phyloP scores from a whole-genome alignment of 176 grass and related monocot genomes.

The Secale cereale region DNA sequence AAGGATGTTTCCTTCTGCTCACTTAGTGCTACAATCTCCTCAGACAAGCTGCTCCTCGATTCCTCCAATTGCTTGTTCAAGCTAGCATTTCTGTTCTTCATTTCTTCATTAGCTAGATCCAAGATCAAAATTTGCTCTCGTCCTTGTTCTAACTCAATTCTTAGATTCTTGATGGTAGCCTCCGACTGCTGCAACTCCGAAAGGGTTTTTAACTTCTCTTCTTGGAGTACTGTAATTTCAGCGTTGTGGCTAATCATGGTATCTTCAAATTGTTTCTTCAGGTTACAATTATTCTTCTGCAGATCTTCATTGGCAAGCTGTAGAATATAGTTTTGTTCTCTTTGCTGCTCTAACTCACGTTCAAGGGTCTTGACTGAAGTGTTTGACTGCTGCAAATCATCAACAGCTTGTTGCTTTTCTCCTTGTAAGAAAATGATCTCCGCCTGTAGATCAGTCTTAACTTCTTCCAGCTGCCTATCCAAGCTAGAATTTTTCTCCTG shows the following conservation, averaged over 20 bases:
- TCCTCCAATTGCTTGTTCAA: constrained; percentile 38
- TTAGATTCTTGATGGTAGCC: constrained; percentile 40
- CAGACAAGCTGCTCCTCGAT: constrained; percentile 19
- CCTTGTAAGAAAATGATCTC: constrained; percentile 28
- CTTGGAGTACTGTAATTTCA: constrained; percentile 31
- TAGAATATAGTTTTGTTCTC: constrained; percentile 31
- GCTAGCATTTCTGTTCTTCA: constrained; percentile 29
- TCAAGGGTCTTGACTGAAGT: constrained; percentile 30
- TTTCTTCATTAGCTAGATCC: constrained; percentile 33
- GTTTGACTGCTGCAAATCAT: constrained; percentile 35
- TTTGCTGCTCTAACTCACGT: constrained; percentile 38
- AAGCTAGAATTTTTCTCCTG: constrained; percentile 34
- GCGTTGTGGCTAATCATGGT: constrained; percentile 3
- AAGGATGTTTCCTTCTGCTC: constrained; percentile 30
- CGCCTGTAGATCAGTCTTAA: constrained; percentile 14
- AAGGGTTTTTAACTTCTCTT: constrained; percentile 38
- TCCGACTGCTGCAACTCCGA: constrained; percentile 36
- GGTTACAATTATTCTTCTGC: constrained; percentile 32
- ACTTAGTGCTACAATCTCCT: constrained; percentile 25
- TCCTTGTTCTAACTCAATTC: constrained; percentile 39
- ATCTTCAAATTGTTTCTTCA: constrained; percentile 31
- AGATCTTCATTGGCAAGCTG: constrained; percentile 37
- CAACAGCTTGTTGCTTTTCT: constrained; percentile 23
- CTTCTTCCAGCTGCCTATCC: constrained; percentile 40
- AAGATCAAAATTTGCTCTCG: constrained; percentile 26